Percentiles rank a stretch among this genome's conserved stretches.
These are phyloP conservation scores for Penicillium soppii DNA, from an alignment of 495 filamentous ascomycete genomes.

Conservation along the genomic window DNA sequence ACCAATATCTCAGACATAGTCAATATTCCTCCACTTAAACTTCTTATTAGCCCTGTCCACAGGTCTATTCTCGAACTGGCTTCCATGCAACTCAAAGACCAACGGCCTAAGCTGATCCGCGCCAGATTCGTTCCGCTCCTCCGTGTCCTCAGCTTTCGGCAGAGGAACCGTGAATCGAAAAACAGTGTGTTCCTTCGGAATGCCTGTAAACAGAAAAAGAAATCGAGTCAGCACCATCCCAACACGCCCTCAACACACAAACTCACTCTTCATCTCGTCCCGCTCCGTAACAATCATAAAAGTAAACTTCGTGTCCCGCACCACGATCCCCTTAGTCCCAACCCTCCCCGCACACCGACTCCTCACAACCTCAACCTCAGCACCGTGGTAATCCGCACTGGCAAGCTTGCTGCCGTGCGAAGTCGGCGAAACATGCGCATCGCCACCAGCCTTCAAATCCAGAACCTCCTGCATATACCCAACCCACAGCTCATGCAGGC, in stretches of 20 bases:
- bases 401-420: conserved; percentile 65
- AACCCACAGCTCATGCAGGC: conserved; percentile 75
- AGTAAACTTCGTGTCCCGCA: conserved; percentile 81
- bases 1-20: conserved; percentile 63
- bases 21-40: conserved; percentile 74
- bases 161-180: conserved; percentile 75
- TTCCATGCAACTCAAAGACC: conserved; percentile 84
- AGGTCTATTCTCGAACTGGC: conserved; percentile 79
- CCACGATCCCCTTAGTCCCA: conserved; percentile 79
- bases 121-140: conserved; percentile 3
- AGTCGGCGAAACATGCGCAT: conserved; percentile 48
- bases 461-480: conserved; percentile 79
- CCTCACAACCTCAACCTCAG: conserved; percentile 77
- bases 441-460: conserved; percentile 35
- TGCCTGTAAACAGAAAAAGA: conserved; percentile 35
- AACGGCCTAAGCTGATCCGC: conserved; percentile 38
- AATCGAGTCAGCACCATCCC: not conserved
- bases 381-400: conserved; percentile 89
- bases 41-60: conserved; percentile 87
- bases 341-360: conserved; percentile 79
- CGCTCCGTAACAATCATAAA: conserved; percentile 77
- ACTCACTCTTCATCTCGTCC: conserved; percentile 61
- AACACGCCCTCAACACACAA: not conserved
- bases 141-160: conserved; percentile 19
- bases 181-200: conserved; percentile 87